Evolutionary conservation across 2,329 filamentous ascomycete species (phyloP).

Genomic region (Pseudonectria buxi): DNA sequence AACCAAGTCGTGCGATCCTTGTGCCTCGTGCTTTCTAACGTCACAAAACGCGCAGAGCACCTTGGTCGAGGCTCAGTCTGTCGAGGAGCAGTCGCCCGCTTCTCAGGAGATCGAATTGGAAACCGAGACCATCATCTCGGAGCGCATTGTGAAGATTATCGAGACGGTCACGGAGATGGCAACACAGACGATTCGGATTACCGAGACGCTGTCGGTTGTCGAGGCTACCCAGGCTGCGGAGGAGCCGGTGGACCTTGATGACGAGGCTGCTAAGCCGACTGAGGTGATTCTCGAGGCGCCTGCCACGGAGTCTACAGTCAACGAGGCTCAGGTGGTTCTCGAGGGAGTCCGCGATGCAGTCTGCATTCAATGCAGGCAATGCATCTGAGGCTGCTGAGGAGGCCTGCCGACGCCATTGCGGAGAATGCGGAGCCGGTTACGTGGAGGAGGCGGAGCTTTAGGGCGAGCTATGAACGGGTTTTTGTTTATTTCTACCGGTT

Average conservation of each 20-base stretch:
- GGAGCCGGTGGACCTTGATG: slow-evolving; percentile 4
- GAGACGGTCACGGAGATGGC: slow-evolving; percentile 31
- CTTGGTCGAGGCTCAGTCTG: not conserved
- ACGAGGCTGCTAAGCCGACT: slow-evolving; percentile 1
- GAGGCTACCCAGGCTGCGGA: slow-evolving; percentile 9
- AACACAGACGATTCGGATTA: slow-evolving; percentile 24
- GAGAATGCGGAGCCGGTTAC: too few species aligned
- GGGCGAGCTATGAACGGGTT: slow-evolving; percentile 10
- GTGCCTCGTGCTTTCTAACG: slow-evolving; percentile 13
- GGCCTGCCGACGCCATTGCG: not conserved
- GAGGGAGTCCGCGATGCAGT: too few species aligned
- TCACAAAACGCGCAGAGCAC: slow-evolving; percentile 2
- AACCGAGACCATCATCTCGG: slow-evolving; percentile 14
- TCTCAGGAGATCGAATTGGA: slow-evolving; percentile 14
- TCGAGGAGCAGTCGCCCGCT: slow-evolving; percentile 1
- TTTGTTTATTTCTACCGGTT: slow-evolving; percentile 2
- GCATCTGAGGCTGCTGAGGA: slow-evolving; percentile 1
- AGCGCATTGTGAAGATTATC: slow-evolving; percentile 25
- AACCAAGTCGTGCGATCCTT: slow-evolving; percentile 13
- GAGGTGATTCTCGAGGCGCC: slow-evolving; percentile 1
- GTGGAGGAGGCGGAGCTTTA: slow-evolving; percentile 6
- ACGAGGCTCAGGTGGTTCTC: too few species aligned
- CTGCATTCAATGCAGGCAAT: too few species aligned
- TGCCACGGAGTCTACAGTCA: not conserved
- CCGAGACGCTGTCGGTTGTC: slow-evolving; percentile 24